These are phyloP conservation scores for Acanthamoeba triangularis DNA, from an alignment of 208 protist species.

Conservation along the genomic window DNA sequence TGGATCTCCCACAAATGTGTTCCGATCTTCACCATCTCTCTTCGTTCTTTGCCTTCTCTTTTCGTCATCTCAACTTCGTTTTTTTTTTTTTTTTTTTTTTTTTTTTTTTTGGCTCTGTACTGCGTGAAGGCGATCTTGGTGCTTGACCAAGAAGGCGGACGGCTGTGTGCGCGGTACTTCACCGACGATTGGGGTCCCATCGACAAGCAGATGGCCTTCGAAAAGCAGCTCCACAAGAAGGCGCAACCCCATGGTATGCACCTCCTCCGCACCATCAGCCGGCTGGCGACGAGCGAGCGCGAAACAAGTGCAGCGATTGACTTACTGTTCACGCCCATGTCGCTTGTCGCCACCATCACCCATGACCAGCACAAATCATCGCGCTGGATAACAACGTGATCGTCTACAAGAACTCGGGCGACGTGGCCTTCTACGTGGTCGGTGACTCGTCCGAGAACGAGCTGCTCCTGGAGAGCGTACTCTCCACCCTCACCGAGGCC, in stretches of 20 bases:
- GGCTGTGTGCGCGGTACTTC: slow-evolving; percentile 70
- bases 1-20: too few species aligned
- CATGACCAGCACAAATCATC: slow-evolving; percentile 68
- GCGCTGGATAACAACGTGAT: slow-evolving; percentile 62
- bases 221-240: slow-evolving; percentile 68
- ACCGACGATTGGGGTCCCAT: neutral
- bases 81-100: too few species aligned
- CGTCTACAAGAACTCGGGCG: slow-evolving; percentile 75
- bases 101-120: neutral
- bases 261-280: neutral
- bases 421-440: slow-evolving; percentile 73
- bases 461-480: slow-evolving; percentile 69
- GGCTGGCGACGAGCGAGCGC: too few species aligned
- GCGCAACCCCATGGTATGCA: slow-evolving; percentile 32
- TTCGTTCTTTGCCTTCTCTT: neutral
- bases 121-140: slow-evolving; percentile 73
- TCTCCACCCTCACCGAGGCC: slow-evolving; percentile 60
- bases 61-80: too few species aligned
- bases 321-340: neutral
- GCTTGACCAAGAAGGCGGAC: slow-evolving; percentile 56
- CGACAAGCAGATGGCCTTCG: slow-evolving; percentile 66
- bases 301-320: neutral
- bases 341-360: too few species aligned
- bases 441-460: slow-evolving; percentile 70
- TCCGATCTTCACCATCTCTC: neutral